phyloP scores from a whole-genome alignment of 768 basidiomycete genomes.

The Thelephora aurantiotincta region DNA sequence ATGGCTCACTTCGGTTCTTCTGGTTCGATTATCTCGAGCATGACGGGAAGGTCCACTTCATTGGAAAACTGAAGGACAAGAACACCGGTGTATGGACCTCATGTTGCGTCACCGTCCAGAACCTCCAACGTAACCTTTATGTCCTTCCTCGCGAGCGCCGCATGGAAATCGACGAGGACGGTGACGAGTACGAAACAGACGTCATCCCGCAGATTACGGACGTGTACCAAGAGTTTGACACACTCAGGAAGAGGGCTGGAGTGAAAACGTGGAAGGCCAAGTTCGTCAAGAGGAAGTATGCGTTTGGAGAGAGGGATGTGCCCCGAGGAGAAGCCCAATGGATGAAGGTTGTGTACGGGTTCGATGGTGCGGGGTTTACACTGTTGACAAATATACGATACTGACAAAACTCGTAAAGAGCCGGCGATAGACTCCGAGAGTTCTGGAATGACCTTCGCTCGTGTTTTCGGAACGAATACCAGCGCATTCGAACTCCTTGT shows the following conservation, averaged over 20 bases:
- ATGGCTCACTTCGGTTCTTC: constrained; percentile 81
- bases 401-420: constrained; percentile 26
- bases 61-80: constrained; percentile 85
- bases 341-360: constrained; percentile 90
- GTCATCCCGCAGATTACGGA: constrained; percentile 53
- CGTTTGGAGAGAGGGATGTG: constrained; percentile 76
- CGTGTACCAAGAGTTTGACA: constrained; percentile 75
- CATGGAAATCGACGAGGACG: constrained; percentile 42
- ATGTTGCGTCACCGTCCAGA: constrained; percentile 75
- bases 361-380: constrained; percentile 44
- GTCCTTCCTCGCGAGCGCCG: constrained; percentile 65
- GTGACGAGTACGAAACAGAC: constrained; percentile 58
- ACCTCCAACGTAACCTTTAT: constrained; percentile 82
- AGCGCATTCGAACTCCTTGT: constrained; percentile 89
- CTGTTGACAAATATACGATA: not conserved
- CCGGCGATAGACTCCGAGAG: constrained; percentile 59
- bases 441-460: constrained; percentile 71
- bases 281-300: constrained; percentile 82
- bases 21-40: constrained; percentile 94
- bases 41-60: constrained; percentile 73
- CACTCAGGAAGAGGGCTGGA: constrained; percentile 52
- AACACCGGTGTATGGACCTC: constrained; percentile 56
- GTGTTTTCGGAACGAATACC: constrained; percentile 85
- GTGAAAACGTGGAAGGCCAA: constrained; percentile 67
- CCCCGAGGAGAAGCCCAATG: constrained; percentile 71